Evolutionary conservation across 2,329 filamentous ascomycete genomes (phyloP).

Genomic region (Microdochium trichocladiopsis): DNA sequence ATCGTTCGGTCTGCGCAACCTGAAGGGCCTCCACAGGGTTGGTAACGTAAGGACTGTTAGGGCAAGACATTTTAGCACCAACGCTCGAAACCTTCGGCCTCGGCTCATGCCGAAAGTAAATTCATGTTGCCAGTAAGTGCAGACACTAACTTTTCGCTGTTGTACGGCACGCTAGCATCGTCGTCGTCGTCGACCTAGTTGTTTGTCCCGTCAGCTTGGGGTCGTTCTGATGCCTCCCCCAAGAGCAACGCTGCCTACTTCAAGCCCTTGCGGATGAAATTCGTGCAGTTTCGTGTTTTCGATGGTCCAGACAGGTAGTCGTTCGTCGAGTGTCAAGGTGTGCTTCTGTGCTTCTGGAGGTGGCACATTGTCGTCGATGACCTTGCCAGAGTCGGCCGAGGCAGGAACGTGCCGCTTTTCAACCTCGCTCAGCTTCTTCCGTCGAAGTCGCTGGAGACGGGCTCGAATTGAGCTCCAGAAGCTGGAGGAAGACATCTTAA

Average conservation of each 20-base stretch:
- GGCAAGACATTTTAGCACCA: not conserved
- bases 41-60: not conserved
- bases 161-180: not conserved
- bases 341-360: not conserved
- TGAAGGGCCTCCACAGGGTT: conserved; percentile 3
- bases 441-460: not conserved
- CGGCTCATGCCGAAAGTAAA: not conserved
- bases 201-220: not conserved
- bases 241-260: conserved; percentile 1
- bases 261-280: conserved; percentile 3
- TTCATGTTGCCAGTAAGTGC: not conserved
- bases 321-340: not conserved
- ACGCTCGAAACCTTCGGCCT: not conserved
- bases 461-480: not conserved
- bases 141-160: not conserved
- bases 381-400: not conserved
- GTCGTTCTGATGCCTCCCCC: not conserved
- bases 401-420: not conserved
- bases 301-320: conserved; percentile 2
- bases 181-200: not conserved
- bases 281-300: conserved; percentile 2
- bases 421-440: not conserved
- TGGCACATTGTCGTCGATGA: not conserved
- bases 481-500: not conserved
- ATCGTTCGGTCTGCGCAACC: conserved; percentile 2